Evolutionary conservation across 805 yeast species (phyloP).

Genomic region (Metschnikowia reukaufii): DNA sequence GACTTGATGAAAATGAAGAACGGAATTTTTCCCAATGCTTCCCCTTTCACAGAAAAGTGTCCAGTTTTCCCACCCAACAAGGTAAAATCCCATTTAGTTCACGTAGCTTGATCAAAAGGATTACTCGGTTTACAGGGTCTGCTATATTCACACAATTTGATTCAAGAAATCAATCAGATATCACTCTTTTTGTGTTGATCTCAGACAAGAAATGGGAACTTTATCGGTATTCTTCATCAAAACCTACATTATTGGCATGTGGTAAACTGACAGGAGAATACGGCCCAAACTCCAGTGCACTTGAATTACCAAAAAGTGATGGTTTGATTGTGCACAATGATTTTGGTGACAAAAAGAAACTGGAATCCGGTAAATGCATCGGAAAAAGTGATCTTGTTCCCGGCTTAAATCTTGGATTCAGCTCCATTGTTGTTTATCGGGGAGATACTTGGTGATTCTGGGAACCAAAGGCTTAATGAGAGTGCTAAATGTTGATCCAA

Average conservation of each 20-base stretch:
- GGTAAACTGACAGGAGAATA: conserved; percentile 71
- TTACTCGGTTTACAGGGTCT: conserved; percentile 29
- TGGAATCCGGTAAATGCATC: conserved; percentile 20
- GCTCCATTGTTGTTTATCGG: conserved; percentile 58
- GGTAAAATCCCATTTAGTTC: conserved; percentile 34
- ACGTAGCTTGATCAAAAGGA: conserved; percentile 26
- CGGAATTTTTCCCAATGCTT: conserved; percentile 73
- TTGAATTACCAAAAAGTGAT: conserved; percentile 23
- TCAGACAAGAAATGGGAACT: conserved; percentile 75
- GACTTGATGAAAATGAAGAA: conserved; percentile 49
- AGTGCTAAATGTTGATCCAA: conserved; percentile 51
- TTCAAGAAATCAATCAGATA: conserved; percentile 49
- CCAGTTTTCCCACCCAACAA: conserved; percentile 54
- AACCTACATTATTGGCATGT: conserved; percentile 61
- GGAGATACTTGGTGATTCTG: conserved; percentile 60
- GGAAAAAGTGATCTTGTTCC: not conserved
- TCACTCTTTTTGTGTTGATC: conserved; percentile 63
- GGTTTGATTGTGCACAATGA: conserved; percentile 31
- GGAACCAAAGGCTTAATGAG: conserved; percentile 73
- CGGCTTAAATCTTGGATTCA: conserved; percentile 57
- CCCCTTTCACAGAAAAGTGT: conserved; percentile 71
- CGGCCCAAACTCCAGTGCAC: conserved; percentile 45
- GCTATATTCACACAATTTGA: conserved; percentile 34
- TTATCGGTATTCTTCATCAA: conserved; percentile 44
- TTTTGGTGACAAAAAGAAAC: conserved; percentile 15